phyloP scores from a whole-genome alignment of 352 stramenopile species.

The Phytophthora nicotianae region DNA sequence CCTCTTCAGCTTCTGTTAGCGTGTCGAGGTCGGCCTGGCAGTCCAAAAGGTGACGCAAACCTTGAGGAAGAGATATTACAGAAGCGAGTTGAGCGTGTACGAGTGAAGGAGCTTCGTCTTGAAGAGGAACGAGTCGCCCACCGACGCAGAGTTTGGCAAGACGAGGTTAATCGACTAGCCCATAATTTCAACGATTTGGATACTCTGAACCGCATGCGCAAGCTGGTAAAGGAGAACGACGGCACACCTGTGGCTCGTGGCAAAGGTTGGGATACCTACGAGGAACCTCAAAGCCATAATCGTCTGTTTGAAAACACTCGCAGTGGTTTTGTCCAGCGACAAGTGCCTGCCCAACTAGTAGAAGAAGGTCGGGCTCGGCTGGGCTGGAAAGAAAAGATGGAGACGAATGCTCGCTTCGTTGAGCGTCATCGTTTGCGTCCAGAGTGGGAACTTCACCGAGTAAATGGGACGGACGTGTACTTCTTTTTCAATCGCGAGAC shows the following conservation, averaged over 20 bases:
- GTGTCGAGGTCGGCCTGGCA: slow-evolving; percentile 61
- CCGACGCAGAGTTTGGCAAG: slow-evolving; percentile 44
- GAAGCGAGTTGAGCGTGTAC: slow-evolving; percentile 38
- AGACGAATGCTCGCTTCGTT: slow-evolving; percentile 47
- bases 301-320: slow-evolving; percentile 62
- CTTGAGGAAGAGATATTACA: slow-evolving; percentile 39
- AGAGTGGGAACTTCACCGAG: slow-evolving; percentile 66
- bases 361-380: slow-evolving; percentile 40
- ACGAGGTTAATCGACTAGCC: slow-evolving; percentile 46
- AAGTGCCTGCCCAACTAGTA: slow-evolving; percentile 53
- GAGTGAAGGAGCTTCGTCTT: slow-evolving; percentile 30
- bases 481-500: slow-evolving; percentile 76
- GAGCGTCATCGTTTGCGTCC: slow-evolving; percentile 52
- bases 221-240: slow-evolving; percentile 40
- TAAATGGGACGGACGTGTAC: slow-evolving; percentile 62
- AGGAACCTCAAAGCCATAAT: slow-evolving; percentile 64
- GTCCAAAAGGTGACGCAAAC: slow-evolving; percentile 45
- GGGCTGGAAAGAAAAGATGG: slow-evolving; percentile 75
- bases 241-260: slow-evolving; percentile 18
- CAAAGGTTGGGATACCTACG: slow-evolving; percentile 54
- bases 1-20: slow-evolving; percentile 56
- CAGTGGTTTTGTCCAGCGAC: slow-evolving; percentile 69
- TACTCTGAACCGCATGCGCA: slow-evolving; percentile 45
- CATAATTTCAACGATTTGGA: slow-evolving; percentile 61
- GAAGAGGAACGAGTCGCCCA: slow-evolving; percentile 42